Base-by-base conservation (phyloP, 768 basidiomycete genomes). In the Rhodotorula babjevae region DNA sequence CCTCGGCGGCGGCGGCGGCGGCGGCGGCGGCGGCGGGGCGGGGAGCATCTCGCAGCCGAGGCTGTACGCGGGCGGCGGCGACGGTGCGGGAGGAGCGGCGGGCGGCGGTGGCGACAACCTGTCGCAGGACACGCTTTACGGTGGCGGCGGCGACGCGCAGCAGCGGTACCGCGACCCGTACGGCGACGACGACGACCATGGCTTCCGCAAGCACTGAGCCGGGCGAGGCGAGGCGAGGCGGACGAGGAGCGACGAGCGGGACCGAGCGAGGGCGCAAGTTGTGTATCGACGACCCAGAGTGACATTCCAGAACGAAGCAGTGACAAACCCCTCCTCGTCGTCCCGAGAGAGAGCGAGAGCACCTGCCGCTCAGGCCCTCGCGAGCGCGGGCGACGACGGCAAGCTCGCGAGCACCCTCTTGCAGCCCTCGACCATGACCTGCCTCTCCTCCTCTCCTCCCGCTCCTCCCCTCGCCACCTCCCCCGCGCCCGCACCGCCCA, bases 81-180 rank as follows among this genome's bases (percentile, higher is more conserved):
- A 52, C 23, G 50, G 11, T 25, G 25, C 25, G 50, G 27, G 50
- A 4, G 36, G 5, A 9, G 36, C 36, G 36, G 36, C 36, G 11
- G 11, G 11, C 25, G 25, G 25, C 23, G 27, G 11, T 23, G 25
- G 25, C 23, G 27, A 25, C 50, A 46, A 46, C 18, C n/a, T 61
- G 23, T 64, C 63, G 15, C 68, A 64, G 40, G 68, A 69, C 9
- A 62, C 46, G 19, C 63, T 64, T 40, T 64, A 29, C 57, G 68
- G 52, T 14, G 31, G 27, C 6, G 50, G 23, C 23, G 23, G 8
- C 10, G 49, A 53, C 16, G 12, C 27, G 15, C 3, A 29, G 25
- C 7, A 40, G 15, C 14, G 55, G 44, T 63, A 62, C 40, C 63
- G 59, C n/a, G 68, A 69, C 33, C 68, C 68, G 18, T 69, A 64